Conservation (phyloP, 805 yeast genomes). For the Suhomyces sp. region DNA sequence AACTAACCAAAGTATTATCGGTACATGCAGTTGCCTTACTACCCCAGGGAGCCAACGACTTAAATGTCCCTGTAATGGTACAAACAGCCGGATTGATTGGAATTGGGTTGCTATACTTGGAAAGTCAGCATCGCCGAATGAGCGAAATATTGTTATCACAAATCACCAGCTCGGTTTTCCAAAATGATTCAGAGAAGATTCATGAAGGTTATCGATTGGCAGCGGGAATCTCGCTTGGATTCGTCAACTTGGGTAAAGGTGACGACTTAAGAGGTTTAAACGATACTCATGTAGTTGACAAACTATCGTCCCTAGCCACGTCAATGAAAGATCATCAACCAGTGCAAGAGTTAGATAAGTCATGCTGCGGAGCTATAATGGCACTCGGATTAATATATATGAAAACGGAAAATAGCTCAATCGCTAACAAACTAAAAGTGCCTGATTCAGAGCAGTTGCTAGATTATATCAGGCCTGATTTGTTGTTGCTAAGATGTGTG, state of each 20-base stretch:
- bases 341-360: conserved; percentile 54
- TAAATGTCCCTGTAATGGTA: conserved; percentile 77
- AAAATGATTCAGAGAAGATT: conserved; percentile 54
- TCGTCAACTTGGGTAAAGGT: conserved; percentile 77
- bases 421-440: conserved; percentile 60
- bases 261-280: conserved; percentile 54
- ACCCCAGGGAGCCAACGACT: conserved; percentile 87
- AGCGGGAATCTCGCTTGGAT: conserved; percentile 86
- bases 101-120: conserved; percentile 77
- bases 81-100: conserved; percentile 93
- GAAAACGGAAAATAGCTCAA: conserved; percentile 55
- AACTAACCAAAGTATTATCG: conserved; percentile 83
- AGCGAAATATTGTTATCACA: conserved; percentile 75
- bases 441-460: conserved; percentile 59
- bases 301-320: conserved; percentile 54
- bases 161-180: conserved; percentile 50
- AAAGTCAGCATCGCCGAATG: conserved; percentile 81
- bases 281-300: conserved; percentile 64
- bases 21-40: conserved; percentile 90
- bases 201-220: conserved; percentile 82
- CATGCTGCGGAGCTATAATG: conserved; percentile 70
- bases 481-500: conserved; percentile 61
- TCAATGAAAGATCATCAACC: conserved; percentile 64
- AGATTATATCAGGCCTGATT: conserved; percentile 77
- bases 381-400: conserved; percentile 74